Percentiles rank a stretch among this genome's conserved stretches.
Conservation (phyloP, 352 stramenopile genomes). For the Phytophthora tentaculata region DNA sequence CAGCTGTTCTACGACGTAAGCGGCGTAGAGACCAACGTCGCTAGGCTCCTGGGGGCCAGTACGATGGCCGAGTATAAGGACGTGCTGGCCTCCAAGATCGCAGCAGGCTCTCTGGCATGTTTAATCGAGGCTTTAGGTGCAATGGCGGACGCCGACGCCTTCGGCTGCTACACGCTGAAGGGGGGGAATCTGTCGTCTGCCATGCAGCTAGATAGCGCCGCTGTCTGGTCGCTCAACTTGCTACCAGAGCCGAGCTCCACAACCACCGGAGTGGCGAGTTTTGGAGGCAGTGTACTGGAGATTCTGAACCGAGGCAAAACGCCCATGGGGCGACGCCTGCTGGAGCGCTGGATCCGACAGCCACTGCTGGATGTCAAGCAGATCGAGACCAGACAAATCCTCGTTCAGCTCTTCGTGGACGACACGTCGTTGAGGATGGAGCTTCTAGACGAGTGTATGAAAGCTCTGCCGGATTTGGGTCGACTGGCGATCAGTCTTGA, state of each 20-base stretch:
- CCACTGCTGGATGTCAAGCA: slow-evolving; percentile 90
- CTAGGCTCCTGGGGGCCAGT: slow-evolving; percentile 56
- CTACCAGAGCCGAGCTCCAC: slow-evolving; percentile 78
- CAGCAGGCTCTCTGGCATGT: slow-evolving; percentile 69
- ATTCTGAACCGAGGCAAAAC: slow-evolving; percentile 96
- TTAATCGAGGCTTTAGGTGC: slow-evolving; percentile 73
- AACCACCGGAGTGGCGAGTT: slow-evolving; percentile 39
- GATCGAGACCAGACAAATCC: slow-evolving; percentile 91
- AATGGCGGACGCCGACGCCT: slow-evolving; percentile 71
- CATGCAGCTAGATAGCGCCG: slow-evolving; percentile 94
- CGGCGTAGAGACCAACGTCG: slow-evolving; percentile 69
- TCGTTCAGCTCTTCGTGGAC: slow-evolving; percentile 94
- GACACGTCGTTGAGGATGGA: slow-evolving; percentile 87
- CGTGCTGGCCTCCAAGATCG: slow-evolving; percentile 73
- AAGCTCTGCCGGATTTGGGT: slow-evolving; percentile 79
- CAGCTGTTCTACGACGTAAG: slow-evolving; percentile 60
- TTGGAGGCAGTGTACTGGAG: slow-evolving; percentile 90
- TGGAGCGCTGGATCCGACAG: slow-evolving; percentile 98
- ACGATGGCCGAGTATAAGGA: slow-evolving; percentile 69
- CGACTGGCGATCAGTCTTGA: slow-evolving; percentile 72
- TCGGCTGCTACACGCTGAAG: slow-evolving; percentile 74
- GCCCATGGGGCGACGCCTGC: slow-evolving; percentile 90
- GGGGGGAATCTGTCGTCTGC: slow-evolving; percentile 80
- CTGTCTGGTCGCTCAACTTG: slow-evolving; percentile 93
- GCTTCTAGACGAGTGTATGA: slow-evolving; percentile 90